Conservation (phyloP, 2,329 filamentous ascomycete species). For the Microcera coccophila region DNA sequence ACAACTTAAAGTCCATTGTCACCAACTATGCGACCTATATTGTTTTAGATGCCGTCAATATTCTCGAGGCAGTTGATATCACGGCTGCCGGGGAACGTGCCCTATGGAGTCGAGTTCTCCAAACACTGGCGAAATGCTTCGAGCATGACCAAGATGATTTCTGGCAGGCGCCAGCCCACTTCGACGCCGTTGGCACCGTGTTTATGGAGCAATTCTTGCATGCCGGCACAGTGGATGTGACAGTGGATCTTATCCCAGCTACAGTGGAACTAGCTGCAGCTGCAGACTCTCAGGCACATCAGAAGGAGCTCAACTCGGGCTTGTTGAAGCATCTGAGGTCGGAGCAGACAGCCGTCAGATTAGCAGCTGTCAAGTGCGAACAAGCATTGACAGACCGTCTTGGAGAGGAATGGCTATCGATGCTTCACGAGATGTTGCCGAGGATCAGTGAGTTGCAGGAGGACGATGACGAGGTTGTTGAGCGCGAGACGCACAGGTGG, state of each 20-base stretch:
- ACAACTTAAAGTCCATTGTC: slow-evolving; percentile 85
- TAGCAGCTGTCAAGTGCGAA: slow-evolving; percentile 80
- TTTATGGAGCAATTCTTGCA: slow-evolving; percentile 64
- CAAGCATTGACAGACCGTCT: slow-evolving; percentile 73
- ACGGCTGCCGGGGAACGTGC: slow-evolving; percentile 45
- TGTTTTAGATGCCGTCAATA: slow-evolving; percentile 66
- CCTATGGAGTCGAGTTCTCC: slow-evolving; percentile 67
- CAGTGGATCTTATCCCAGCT: slow-evolving; percentile 62
- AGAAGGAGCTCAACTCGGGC: slow-evolving; percentile 78
- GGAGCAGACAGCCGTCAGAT: slow-evolving; percentile 65
- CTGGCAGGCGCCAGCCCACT: slow-evolving; percentile 90
- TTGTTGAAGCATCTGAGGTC: slow-evolving; percentile 77
- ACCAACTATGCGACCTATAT: slow-evolving; percentile 87
- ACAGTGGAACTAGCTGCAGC: slow-evolving; percentile 76
- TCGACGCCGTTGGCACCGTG: slow-evolving; percentile 65
- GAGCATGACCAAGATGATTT: slow-evolving; percentile 91
- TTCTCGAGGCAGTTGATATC: slow-evolving; percentile 54
- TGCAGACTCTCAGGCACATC: slow-evolving; percentile 80
- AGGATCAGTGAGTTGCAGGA: slow-evolving; percentile 94
- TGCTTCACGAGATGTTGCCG: slow-evolving; percentile 92
- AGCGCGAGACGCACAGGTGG: slow-evolving; percentile 85
- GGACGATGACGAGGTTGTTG: slow-evolving; percentile 91
- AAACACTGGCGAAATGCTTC: slow-evolving; percentile 71
- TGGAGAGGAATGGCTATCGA: slow-evolving; percentile 88
- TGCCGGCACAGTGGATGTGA: slow-evolving; percentile 42